Conservation (phyloP, 257 asterid species). For the Salvia splendens region DNA sequence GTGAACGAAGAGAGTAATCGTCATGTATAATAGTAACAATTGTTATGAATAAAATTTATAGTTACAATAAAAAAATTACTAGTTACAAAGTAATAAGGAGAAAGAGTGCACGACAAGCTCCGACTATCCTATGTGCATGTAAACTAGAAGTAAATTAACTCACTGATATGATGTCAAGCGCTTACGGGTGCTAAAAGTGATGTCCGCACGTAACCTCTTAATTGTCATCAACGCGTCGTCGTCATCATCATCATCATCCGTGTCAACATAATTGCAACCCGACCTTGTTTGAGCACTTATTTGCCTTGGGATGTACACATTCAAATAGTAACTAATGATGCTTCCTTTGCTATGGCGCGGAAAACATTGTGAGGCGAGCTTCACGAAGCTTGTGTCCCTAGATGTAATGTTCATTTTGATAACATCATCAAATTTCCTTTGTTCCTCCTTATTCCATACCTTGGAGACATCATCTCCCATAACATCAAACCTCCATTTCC, state of each 20-base stretch:
- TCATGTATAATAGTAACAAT: too few relatives aligned
- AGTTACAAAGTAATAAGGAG: too few relatives aligned
- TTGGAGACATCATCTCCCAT: slow-evolving; percentile 45
- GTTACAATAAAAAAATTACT: too few relatives aligned
- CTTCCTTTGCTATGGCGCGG: slow-evolving; percentile 14
- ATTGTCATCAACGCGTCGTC: neutral
- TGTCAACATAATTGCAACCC: neutral
- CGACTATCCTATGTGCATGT: neutral
- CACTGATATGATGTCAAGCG: slow-evolving; percentile 13
- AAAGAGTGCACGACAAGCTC: too few relatives aligned
- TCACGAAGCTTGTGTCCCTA: slow-evolving; percentile 15
- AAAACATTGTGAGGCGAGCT: slow-evolving; percentile 3
- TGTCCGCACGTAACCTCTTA: slow-evolving; percentile 25
- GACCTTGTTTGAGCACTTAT: slow-evolving; percentile 27
- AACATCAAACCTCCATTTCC: slow-evolving; percentile 40
- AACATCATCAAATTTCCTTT: slow-evolving; percentile 26
- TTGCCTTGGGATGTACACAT: slow-evolving; percentile 30
- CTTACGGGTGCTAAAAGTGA: neutral
- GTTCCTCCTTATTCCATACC: slow-evolving; percentile 40
- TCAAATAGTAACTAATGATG: slow-evolving; percentile 32
- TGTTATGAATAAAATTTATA: too few relatives aligned
- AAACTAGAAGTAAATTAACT: neutral
- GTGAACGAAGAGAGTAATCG: too few relatives aligned
- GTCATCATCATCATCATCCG: slow-evolving; percentile 18
- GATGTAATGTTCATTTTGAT: slow-evolving; percentile 18